Evolutionary conservation across 257 asterid species (phyloP).

Genomic region (Handroanthus guayacan): DNA sequence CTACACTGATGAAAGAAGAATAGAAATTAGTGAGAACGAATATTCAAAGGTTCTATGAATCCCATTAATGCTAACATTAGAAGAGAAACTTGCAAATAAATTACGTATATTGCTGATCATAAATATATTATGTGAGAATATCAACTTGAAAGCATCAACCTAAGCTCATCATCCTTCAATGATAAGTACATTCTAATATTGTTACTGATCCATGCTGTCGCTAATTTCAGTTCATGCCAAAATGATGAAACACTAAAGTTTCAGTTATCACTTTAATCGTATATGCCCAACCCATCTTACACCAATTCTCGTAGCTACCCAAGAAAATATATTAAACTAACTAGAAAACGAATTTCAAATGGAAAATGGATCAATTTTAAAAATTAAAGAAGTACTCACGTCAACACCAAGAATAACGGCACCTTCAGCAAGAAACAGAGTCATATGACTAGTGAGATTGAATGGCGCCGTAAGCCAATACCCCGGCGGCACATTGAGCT

Average conservation of each 20-base stretch:
- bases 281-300: background rate
- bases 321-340: background rate
- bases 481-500: slow-evolving; percentile 84
- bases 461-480: slow-evolving; percentile 87
- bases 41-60: no score
- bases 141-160: slow-evolving; percentile 4
- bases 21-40: no score
- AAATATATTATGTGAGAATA: background rate
- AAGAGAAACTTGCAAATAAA: background rate
- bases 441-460: slow-evolving; percentile 84
- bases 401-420: slow-evolving; percentile 77
- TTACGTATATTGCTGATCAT: background rate
- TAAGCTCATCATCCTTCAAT: background rate
- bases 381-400: slow-evolving; percentile 47
- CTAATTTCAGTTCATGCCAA: background rate
- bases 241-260: no score
- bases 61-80: background rate
- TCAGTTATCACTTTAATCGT: background rate
- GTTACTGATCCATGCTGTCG: background rate
- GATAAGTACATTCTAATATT: background rate
- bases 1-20: no score
- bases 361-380: background rate
- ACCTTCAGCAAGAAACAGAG: slow-evolving; percentile 76
- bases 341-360: background rate
- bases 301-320: background rate